A percentile compares a stretch with the other conserved stretches of the same genome.
phyloP scores from a whole-genome alignment of 2,329 filamentous ascomycete genomes.

The Hypoxylon sp. region DNA sequence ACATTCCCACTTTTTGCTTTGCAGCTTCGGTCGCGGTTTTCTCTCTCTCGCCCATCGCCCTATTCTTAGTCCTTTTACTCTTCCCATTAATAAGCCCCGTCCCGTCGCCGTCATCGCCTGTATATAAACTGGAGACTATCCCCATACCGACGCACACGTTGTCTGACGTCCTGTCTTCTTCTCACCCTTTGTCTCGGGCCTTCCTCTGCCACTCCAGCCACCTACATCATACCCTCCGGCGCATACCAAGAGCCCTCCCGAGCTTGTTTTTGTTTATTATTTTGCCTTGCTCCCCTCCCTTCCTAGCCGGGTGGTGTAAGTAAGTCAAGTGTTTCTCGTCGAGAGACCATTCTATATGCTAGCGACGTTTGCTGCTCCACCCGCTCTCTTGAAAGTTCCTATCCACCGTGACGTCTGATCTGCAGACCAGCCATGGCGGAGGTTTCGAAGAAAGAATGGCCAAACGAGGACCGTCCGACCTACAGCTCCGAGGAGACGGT shows the following conservation, averaged over 20 bases:
- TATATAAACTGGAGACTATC: conserved; percentile 42
- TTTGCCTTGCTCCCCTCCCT: conserved; percentile 7
- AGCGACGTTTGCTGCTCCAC: conserved; percentile 6
- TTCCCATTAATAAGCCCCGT: conserved; percentile 30
- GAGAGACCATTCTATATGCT: conserved; percentile 13
- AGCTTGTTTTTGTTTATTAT: conserved; percentile 32
- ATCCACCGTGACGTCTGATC: not conserved
- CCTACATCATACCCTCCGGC: conserved; percentile 32
- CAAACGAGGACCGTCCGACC: conserved; percentile 36
- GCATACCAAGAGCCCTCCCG: conserved; percentile 16
- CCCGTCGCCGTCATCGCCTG: conserved; percentile 27
- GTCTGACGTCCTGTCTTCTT: conserved; percentile 19
- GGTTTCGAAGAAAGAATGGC: conserved; percentile 35
- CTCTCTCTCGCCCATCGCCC: conserved; percentile 18
- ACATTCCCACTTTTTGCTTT: conserved; percentile 37
- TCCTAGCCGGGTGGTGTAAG: conserved; percentile 19
- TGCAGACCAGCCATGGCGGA: conserved; percentile 26
- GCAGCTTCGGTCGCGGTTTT: conserved; percentile 26
- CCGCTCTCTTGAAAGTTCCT: not conserved
- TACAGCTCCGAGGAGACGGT: conserved; percentile 44
- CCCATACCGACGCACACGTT: conserved; percentile 37
- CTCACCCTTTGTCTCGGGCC: conserved; percentile 34
- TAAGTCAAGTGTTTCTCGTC: conserved; percentile 20
- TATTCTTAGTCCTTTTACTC: conserved; percentile 15
- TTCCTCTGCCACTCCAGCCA: conserved; percentile 29